Conservation (phyloP, 768 basidiomycete genomes). For the Suillus bovinus region DNA sequence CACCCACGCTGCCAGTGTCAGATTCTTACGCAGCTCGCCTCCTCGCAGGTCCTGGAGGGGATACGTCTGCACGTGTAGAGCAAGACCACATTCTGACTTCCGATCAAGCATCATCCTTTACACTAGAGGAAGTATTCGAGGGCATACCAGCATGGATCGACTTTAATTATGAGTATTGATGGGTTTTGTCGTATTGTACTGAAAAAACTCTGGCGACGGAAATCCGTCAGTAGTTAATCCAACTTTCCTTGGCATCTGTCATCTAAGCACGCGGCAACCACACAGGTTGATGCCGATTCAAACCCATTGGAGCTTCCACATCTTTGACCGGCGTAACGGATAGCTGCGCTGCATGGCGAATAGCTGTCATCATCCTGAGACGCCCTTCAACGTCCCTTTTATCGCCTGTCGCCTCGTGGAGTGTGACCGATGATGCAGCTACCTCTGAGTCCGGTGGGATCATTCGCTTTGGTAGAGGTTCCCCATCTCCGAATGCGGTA, state of each 20-base stretch:
- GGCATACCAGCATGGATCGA: constrained; percentile 59
- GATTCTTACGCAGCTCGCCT: neutral
- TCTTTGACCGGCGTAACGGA: constrained; percentile 43
- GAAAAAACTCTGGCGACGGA: neutral
- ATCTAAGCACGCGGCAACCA: constrained; percentile 12
- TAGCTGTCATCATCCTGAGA: constrained; percentile 37
- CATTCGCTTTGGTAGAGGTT: constrained; percentile 38
- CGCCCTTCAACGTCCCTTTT: constrained; percentile 11
- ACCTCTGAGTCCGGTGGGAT: constrained; percentile 41
- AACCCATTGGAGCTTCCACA: constrained; percentile 35
- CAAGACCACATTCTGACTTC: constrained; percentile 47
- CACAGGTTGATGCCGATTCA: constrained; percentile 30
- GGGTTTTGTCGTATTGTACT: neutral
- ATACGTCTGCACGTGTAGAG: constrained; percentile 43
- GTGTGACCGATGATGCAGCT: constrained; percentile 27
- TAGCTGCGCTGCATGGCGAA: constrained; percentile 48
- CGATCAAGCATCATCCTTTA: constrained; percentile 30
- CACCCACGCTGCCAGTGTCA: neutral
- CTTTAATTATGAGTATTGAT: constrained; percentile 42
- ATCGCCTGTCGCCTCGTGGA: constrained; percentile 26
- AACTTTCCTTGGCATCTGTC: neutral
- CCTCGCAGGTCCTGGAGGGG: constrained; percentile 49
- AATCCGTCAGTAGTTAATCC: neutral
- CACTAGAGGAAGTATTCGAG: constrained; percentile 51
- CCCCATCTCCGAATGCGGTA: constrained; percentile 41